Evolutionary conservation across 352 stramenopile species (phyloP).

Genomic region (Phytophthora palmivora): DNA sequence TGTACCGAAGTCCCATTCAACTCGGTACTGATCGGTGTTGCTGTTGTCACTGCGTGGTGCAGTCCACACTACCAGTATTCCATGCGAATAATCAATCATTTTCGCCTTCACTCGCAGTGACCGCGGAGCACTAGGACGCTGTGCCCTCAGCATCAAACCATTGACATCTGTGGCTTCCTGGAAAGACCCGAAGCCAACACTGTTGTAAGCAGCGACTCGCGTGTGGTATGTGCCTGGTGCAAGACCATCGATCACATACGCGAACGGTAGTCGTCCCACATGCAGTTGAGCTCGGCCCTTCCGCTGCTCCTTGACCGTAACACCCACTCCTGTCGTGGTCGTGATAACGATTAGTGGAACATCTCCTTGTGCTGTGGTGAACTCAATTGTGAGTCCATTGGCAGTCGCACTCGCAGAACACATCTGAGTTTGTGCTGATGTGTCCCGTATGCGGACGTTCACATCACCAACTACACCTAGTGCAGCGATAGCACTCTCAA

Average conservation of each 20-base stretch:
- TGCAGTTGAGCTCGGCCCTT: conserved; percentile 66
- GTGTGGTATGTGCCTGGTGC: conserved; percentile 85
- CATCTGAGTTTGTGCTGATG: conserved; percentile 45
- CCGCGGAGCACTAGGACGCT: conserved; percentile 48
- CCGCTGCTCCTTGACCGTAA: conserved; percentile 46
- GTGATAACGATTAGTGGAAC: conserved; percentile 38
- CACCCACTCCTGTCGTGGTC: conserved; percentile 2
- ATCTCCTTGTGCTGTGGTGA: conserved; percentile 63
- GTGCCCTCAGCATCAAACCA: conserved; percentile 42
- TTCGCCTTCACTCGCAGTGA: conserved; percentile 84
- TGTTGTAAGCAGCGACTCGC: conserved; percentile 95
- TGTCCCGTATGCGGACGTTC: conserved; percentile 48
- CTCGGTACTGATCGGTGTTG: conserved; percentile 82
- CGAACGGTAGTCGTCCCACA: conserved; percentile 83
- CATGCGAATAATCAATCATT: conserved; percentile 39
- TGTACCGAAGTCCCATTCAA: conserved; percentile 95
- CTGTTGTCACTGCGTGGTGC: conserved; percentile 84
- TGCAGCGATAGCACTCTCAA: conserved; percentile 58
- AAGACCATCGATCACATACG: conserved; percentile 85
- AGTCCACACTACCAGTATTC: conserved; percentile 75
- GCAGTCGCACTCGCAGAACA: conserved; percentile 47
- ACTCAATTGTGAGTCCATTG: conserved; percentile 56
- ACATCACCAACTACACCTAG: conserved; percentile 70
- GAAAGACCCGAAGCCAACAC: conserved; percentile 90
- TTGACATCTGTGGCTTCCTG: conserved; percentile 43